Conservation (phyloP, 305 asterid genomes). For the Fraxinus baroniana region DNA sequence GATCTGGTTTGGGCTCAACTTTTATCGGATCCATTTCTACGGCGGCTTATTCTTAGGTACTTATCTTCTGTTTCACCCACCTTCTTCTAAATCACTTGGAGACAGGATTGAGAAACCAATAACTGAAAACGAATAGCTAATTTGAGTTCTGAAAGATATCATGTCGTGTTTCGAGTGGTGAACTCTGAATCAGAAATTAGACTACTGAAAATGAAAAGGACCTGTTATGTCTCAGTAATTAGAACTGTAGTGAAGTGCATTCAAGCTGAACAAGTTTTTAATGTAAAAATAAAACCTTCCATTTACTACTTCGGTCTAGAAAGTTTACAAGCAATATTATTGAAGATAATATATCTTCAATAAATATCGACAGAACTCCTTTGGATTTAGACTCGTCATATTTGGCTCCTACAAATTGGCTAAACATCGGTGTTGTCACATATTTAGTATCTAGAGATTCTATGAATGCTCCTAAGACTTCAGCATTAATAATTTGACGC, state of each 20-base stretch:
- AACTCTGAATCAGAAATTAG: not conserved
- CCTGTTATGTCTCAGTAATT: conserved; percentile 2
- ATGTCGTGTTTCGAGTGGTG: not conserved
- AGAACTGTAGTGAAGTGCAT: not conserved
- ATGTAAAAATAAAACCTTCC: not conserved
- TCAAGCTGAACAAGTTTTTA: conserved; percentile 8
- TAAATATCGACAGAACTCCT: conserved; percentile 4
- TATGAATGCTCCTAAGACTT: not conserved
- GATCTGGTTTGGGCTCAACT: conserved; percentile 96
- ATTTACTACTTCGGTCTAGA: not conserved
- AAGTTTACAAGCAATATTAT: not conserved
- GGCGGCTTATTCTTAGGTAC: conserved; percentile 89
- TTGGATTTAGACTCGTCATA: not conserved
- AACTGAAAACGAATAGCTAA: not conserved
- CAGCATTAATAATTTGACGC: not conserved
- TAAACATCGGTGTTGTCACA: not conserved
- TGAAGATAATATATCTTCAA: too few species aligned
- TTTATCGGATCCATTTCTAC: conserved; percentile 77
- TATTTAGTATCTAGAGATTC: not conserved
- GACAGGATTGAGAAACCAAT: conserved; percentile 1
- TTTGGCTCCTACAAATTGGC: conserved; percentile 2
- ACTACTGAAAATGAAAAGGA: not conserved
- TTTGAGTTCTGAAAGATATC: not conserved
- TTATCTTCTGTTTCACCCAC: conserved; percentile 17
- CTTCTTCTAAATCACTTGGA: not conserved